These are phyloP conservation scores for Teratosphaeria zuluensis DNA, from an alignment of 2,329 filamentous ascomycete species.

Conservation along the genomic window DNA sequence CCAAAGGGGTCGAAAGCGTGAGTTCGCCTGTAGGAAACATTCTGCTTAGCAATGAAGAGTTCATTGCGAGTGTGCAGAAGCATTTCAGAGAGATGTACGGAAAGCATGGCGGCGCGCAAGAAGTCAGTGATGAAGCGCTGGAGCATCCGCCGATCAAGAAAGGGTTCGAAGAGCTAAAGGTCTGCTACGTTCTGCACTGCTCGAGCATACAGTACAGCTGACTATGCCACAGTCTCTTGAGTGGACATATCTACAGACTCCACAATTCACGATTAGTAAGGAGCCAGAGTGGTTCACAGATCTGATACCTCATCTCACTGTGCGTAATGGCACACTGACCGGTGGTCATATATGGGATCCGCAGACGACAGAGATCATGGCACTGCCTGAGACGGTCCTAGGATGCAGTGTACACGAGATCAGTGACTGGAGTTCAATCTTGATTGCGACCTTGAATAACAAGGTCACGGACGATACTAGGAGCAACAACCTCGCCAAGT, in stretches of 20 bases:
- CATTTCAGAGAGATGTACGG: conserved; percentile 61
- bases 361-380: conserved; percentile 16
- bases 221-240: conserved; percentile 42
- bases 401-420: background rate
- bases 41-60: conserved; percentile 41
- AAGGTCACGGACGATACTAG: background rate
- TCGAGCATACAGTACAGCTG: conserved; percentile 23
- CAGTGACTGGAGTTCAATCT: background rate
- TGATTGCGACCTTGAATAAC: background rate
- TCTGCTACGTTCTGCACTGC: conserved; percentile 20
- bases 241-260: conserved; percentile 82
- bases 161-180: conserved; percentile 54
- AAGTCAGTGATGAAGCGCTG: conserved; percentile 46
- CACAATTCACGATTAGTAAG: conserved; percentile 53
- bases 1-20: conserved; percentile 84
- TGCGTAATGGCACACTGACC: conserved; percentile 49
- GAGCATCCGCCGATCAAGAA: conserved; percentile 47
- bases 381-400: conserved; percentile 3
- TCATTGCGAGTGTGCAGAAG: conserved; percentile 38
- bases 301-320: conserved; percentile 18
- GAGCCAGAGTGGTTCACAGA: conserved; percentile 4
- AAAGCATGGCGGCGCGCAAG: conserved; percentile 28
- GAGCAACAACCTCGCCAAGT: background rate
- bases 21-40: conserved; percentile 77
- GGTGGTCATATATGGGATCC: conserved; percentile 30